Conservation (phyloP, 768 basidiomycete species). For the Rhizopogon vulgaris region DNA sequence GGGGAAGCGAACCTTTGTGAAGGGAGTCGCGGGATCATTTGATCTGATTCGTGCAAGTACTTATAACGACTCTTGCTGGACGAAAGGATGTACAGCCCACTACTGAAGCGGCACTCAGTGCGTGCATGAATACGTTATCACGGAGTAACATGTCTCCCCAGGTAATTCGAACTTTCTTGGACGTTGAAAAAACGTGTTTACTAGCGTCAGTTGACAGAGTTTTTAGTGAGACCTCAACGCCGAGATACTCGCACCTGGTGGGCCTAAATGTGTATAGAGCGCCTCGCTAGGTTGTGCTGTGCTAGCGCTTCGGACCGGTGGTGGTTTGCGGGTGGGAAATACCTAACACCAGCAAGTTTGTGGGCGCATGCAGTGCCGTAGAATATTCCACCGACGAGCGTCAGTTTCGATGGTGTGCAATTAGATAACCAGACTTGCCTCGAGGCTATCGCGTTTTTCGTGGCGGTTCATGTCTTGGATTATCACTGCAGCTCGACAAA, state of each 20-base stretch:
- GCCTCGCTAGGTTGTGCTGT: conserved; percentile 6
- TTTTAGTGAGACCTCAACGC: conserved; percentile 9
- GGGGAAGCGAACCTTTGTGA: conserved; percentile 9
- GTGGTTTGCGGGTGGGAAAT: background rate
- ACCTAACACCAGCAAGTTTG: conserved; percentile 3
- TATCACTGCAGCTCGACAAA: background rate
- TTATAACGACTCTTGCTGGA: conserved; percentile 21
- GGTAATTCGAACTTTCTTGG: conserved; percentile 9
- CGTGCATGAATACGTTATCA: conserved; percentile 13
- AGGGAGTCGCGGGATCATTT: conserved; percentile 12
- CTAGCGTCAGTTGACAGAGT: conserved; percentile 6
- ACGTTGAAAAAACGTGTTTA: conserved; percentile 24
- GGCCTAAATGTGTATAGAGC: too few species aligned
- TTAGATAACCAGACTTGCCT: conserved; percentile 11
- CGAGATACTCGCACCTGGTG: conserved; percentile 7
- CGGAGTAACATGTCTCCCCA: conserved; percentile 4
- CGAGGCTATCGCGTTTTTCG: conserved; percentile 15
- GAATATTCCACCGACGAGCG: background rate
- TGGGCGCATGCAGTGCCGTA: background rate
- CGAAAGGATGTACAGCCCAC: conserved; percentile 19
- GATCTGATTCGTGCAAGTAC: conserved; percentile 2
- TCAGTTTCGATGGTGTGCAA: background rate
- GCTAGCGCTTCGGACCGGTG: background rate
- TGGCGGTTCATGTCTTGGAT: conserved; percentile 15
- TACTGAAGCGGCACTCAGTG: background rate